Conservation (phyloP, 495 filamentous ascomycete species). For the Barbatosphaeria neglecta region DNA sequence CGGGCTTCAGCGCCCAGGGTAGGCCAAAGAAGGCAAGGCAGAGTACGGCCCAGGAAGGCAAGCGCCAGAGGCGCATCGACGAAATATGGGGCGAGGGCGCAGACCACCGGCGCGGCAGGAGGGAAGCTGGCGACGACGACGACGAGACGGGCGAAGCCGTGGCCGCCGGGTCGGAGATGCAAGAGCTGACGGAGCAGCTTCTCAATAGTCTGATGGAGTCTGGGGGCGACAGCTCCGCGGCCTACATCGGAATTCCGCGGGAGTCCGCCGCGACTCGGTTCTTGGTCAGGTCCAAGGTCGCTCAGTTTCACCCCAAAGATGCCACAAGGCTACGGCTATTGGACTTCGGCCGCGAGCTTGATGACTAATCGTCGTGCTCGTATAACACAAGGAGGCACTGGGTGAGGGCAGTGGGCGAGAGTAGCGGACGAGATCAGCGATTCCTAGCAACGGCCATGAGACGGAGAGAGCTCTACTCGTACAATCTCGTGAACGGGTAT, state of each 20-base stretch:
- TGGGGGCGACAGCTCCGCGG: constrained; percentile 38
- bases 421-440: too few relatives aligned
- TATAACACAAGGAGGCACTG: neutral
- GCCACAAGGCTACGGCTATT: constrained; percentile 63
- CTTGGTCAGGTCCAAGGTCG: constrained; percentile 71
- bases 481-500: too few relatives aligned
- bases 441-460: too few relatives aligned
- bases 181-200: constrained; percentile 49
- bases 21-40: constrained; percentile 52
- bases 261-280: constrained; percentile 79
- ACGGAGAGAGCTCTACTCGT: too few relatives aligned
- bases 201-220: constrained; percentile 53
- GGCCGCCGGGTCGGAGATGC: constrained; percentile 54
- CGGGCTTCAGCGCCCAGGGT: constrained; percentile 62
- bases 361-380: constrained; percentile 34
- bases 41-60: constrained; percentile 28
- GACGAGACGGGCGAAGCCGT: constrained; percentile 45
- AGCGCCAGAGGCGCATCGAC: constrained; percentile 59
- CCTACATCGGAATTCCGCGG: constrained; percentile 56
- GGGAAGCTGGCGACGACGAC: constrained; percentile 19
- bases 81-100: constrained; percentile 51
- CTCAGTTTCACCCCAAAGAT: constrained; percentile 78
- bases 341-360: constrained; percentile 72
- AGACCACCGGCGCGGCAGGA: too few relatives aligned
- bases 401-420: neutral